Base-by-base conservation (phyloP, 805 yeast genomes). In the Suhomyces xylopsoci region DNA sequence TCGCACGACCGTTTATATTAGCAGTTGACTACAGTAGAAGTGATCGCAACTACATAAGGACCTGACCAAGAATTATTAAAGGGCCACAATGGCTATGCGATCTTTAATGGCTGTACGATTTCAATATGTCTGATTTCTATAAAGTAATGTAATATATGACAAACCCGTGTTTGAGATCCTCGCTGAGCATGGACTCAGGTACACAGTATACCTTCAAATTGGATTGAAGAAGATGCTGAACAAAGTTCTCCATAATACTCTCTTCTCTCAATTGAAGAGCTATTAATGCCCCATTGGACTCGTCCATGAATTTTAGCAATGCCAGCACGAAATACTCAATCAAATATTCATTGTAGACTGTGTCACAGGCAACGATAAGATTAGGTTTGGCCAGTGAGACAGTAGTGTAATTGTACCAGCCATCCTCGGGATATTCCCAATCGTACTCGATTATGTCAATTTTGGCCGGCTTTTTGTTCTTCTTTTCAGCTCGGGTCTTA, bases 261-360 rank as follows among this genome's bases (percentile, higher is more conserved):
- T 77, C 73, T 49, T 82, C 80, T 54, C 91, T 64, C 52, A 85
- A 57, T 56, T 85, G 90, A 48, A 84, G 61, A 0, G 67, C 64
- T 0, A 79, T 79, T 1, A 85, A 59, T 2, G 79, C 59, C 0
- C 73, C 69, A 3, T 70, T 72, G 0, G 80, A 65, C 0, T 65
- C 48, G 0, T 51, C 52, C 63, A 78, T 64, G 20, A 81, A 54
- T 24, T 53, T 49, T 22, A 62, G 60, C 20, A 82, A 38, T 0
- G 88, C 73, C 5, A 64, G 62, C 14, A 84, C 65, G 53, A 85
- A 77, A 51, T 67, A 76, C 0, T 77, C 78, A 3, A 84, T 75
- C 43, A 86, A 65, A 57, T 70, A 84, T 51, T 81, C 86, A 59
- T 85, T 85, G 67, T 85, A 85, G 3, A 85, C 75, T 5, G 88